A percentile compares a stretch with the other conserved stretches of the same genome.
Evolutionary conservation across 2,329 filamentous ascomycete genomes (phyloP).

Genomic region (Monosporascus sp.): DNA sequence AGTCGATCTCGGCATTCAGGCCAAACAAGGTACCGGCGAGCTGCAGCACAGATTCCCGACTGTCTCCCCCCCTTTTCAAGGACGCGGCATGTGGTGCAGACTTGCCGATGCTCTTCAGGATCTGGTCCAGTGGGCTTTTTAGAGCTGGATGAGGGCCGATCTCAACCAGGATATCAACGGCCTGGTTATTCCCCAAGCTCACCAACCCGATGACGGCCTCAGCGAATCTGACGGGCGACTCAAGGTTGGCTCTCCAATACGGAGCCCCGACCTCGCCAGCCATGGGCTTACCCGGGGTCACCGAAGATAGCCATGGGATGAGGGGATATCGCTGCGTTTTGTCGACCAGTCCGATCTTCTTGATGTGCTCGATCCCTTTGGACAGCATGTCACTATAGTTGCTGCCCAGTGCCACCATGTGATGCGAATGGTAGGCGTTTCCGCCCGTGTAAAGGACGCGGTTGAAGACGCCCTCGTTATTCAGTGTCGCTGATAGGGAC

Average conservation of each 20-base stretch:
- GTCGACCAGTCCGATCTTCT: not conserved
- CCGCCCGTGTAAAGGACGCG: constrained; percentile 16
- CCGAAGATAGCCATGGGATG: constrained; percentile 9
- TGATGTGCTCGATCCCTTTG: not conserved
- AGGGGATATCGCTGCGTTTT: not conserved
- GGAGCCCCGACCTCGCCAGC: too few relatives aligned
- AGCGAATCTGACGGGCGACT: constrained; percentile 9
- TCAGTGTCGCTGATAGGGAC: constrained; percentile 1
- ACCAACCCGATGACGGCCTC: constrained; percentile 1
- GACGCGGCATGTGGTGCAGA: not conserved
- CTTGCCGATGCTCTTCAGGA: not conserved
- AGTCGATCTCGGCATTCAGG: constrained; percentile 2
- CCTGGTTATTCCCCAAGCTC: not conserved
- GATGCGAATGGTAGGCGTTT: constrained; percentile 24
- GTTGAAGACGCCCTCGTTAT: constrained; percentile 13
- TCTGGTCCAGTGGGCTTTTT: constrained; percentile 5
- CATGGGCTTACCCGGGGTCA: constrained; percentile 6
- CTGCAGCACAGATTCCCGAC: not conserved
- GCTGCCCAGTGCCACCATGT: constrained; percentile 13
- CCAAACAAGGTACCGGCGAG: constrained; percentile 6
- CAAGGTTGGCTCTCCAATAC: constrained; percentile 14
- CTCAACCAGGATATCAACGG: constrained; percentile 5
- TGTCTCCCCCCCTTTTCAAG: constrained; percentile 1
- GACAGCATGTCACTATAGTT: not conserved
- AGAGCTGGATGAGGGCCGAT: constrained; percentile 10